Evolutionary conservation across 768 basidiomycete species (phyloP).

Genomic region (Psilocybe cubensis): DNA sequence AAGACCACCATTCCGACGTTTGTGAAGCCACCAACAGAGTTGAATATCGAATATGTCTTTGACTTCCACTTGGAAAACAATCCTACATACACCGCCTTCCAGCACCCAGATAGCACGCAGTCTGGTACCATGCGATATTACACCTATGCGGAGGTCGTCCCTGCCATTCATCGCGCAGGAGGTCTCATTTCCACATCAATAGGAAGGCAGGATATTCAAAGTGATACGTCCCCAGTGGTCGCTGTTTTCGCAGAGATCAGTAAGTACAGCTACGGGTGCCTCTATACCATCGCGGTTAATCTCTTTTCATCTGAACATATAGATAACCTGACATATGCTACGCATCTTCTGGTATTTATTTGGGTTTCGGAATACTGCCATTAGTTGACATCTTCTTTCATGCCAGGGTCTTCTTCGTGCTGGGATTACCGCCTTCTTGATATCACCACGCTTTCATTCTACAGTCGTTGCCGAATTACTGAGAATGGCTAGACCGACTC

Average conservation of each 20-base stretch:
- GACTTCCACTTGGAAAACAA: background rate
- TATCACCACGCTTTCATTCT: background rate
- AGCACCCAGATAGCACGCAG: background rate
- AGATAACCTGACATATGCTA: background rate
- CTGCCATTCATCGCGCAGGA: background rate
- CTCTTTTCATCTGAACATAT: background rate
- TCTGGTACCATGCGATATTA: background rate
- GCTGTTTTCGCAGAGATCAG: constrained; percentile 1
- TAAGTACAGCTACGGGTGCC: background rate
- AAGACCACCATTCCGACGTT: background rate
- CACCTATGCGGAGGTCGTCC: background rate
- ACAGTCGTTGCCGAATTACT: background rate
- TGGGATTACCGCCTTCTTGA: background rate
- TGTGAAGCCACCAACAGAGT: background rate
- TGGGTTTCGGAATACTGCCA: background rate
- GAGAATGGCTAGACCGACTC: background rate
- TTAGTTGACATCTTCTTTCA: background rate
- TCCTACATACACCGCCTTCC: background rate
- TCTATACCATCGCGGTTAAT: background rate
- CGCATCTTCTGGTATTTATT: background rate
- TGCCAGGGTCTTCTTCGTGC: background rate
- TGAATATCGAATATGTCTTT: background rate
- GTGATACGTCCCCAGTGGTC: background rate
- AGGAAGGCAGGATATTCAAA: background rate
- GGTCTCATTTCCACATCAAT: background rate